phyloP scores from a whole-genome alignment of 148 eudicot genomes.

The Persicaria tinctoria region DNA sequence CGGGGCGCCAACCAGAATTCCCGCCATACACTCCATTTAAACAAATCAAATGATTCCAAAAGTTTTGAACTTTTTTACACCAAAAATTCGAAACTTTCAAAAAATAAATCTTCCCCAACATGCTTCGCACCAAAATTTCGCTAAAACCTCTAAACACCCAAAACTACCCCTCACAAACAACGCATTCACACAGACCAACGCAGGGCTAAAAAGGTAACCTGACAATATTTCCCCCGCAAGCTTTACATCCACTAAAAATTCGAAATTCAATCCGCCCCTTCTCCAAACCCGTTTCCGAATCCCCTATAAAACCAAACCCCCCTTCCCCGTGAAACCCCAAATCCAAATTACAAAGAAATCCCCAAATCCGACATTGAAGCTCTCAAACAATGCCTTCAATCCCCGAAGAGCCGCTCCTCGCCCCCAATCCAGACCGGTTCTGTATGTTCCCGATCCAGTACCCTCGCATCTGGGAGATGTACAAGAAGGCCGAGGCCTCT shows the following conservation, averaged over 20 bases:
- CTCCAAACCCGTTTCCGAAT: background rate
- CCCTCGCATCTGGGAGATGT: slow-evolving; percentile 78
- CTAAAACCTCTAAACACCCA: background rate
- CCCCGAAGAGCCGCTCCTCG: slow-evolving; percentile 40
- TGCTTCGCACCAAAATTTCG: background rate
- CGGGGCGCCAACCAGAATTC: background rate
- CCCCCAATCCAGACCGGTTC: slow-evolving; percentile 65
- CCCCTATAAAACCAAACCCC: background rate
- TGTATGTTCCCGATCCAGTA: slow-evolving; percentile 76
- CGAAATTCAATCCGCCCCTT: background rate
- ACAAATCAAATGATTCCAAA: background rate
- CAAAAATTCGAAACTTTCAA: background rate
- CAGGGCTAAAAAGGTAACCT: background rate
- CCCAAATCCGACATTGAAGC: background rate
- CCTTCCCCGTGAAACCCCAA: background rate
- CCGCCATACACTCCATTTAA: background rate
- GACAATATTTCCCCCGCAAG: slow-evolving; percentile 4
- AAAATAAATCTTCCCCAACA: slow-evolving; percentile 3
- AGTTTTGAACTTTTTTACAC: background rate
- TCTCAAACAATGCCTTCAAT: background rate
- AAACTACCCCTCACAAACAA: background rate
- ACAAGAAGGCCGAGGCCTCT: slow-evolving; percentile 74
- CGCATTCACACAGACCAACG: background rate
- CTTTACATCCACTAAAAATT: background rate
- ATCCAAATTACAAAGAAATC: background rate